phyloP scores from a whole-genome alignment of 768 basidiomycete genomes.

The Xerocomellus chrysenteron region DNA sequence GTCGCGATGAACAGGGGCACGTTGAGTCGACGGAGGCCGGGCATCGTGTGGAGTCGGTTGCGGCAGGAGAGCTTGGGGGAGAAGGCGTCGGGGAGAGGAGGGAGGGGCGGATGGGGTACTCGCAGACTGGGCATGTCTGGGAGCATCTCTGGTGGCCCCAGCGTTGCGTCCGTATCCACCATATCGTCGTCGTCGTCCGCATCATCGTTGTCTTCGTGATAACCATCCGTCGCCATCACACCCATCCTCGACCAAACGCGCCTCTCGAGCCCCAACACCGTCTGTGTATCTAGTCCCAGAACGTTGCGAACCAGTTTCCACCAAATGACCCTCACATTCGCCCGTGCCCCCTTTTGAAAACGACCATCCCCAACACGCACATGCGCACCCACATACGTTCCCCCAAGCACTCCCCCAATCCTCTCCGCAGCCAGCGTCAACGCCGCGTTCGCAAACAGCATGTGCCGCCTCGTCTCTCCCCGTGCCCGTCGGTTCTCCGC shows the following conservation, averaged over 20 bases:
- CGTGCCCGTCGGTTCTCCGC: conserved; percentile 43
- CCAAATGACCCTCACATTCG: conserved; percentile 53
- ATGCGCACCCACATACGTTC: conserved; percentile 60
- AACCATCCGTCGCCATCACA: background rate
- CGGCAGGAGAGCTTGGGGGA: conserved; percentile 36
- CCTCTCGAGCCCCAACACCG: conserved; percentile 34
- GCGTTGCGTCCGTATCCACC: background rate
- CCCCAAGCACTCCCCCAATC: conserved; percentile 45
- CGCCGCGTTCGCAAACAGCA: conserved; percentile 54
- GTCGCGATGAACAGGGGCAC: conserved; percentile 67
- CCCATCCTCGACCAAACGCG: background rate
- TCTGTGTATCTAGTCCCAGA: conserved; percentile 41
- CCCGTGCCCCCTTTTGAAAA: conserved; percentile 45
- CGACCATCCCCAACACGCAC: conserved; percentile 67
- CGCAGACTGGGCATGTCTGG: conserved; percentile 21
- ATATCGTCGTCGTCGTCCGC: background rate
- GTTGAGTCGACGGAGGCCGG: conserved; percentile 43
- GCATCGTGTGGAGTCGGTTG: conserved; percentile 34
- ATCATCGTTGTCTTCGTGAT: background rate
- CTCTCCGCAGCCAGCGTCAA: conserved; percentile 43
- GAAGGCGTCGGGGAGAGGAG: conserved; percentile 21
- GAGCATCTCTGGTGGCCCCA: conserved; percentile 20
- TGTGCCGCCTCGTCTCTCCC: conserved; percentile 47
- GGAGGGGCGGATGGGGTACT: conserved; percentile 28
- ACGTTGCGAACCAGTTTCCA: conserved; percentile 51